Conservation (phyloP, 1,284 basidiomycete species). For the Moesziomyces sp. region DNA sequence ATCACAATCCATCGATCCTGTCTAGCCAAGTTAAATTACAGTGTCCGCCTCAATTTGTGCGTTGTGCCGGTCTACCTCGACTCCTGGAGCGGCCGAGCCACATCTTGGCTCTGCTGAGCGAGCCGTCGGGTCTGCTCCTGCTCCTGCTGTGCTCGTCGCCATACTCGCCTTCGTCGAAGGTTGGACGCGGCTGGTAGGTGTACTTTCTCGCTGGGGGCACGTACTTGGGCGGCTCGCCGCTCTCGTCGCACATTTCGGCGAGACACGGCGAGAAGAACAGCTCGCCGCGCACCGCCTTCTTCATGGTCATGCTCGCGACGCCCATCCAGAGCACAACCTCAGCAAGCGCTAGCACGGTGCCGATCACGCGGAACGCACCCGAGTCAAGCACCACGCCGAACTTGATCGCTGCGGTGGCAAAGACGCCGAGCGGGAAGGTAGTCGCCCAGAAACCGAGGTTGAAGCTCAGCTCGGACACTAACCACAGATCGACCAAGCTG, state of each 20-base stretch:
- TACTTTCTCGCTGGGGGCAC: slow-evolving; percentile 48
- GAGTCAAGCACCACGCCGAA: slow-evolving; percentile 52
- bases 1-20: too few relatives aligned
- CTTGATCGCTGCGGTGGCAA: slow-evolving; percentile 46
- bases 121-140: not conserved
- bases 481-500: slow-evolving; percentile 54
- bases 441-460: slow-evolving; percentile 62
- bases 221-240: slow-evolving; percentile 39
- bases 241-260: slow-evolving; percentile 42
- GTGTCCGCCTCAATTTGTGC: too few relatives aligned
- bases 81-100: too few relatives aligned
- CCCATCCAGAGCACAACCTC: slow-evolving; percentile 51
- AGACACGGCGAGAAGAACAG: slow-evolving; percentile 57
- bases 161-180: slow-evolving; percentile 4
- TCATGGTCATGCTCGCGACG: slow-evolving; percentile 33
- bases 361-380: slow-evolving; percentile 45
- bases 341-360: slow-evolving; percentile 41
- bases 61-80: too few relatives aligned
- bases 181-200: slow-evolving; percentile 33
- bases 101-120: too few relatives aligned
- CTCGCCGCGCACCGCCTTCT: slow-evolving; percentile 20
- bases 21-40: too few relatives aligned
- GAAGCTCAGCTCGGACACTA: slow-evolving; percentile 50
- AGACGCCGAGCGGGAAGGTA: slow-evolving; percentile 59
- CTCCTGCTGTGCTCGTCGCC: slow-evolving; percentile 4